Base-by-base conservation (phyloP, 345 rosid species). In the Theobroma cacao region DNA sequence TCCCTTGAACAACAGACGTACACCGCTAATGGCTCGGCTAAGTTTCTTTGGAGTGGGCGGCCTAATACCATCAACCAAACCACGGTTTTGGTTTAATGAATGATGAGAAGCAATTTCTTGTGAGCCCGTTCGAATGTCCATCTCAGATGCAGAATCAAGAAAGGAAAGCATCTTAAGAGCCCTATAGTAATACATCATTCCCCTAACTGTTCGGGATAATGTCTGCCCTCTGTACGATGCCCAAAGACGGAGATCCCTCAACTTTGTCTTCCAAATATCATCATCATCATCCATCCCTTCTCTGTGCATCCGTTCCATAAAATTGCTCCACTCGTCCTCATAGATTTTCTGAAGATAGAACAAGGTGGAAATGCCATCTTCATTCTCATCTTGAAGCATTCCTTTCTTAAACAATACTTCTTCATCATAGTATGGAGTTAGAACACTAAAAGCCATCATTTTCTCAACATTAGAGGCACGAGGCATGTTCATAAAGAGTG, bases 181-280 rank as follows among this genome's bases (percentile, higher is more conserved):
- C 82, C 95, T 88, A 70, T 90, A 89, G 82, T 94, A 93, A 78
- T 94, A 94, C 98, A 94, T 93, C 98, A 94, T 94, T 78, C 94
- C 94, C 79, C 98, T 85, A 31, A 93, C 97, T 0, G 98, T 95
- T 65, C 98, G 94, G 30, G 98, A 92, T 66, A 95, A 84, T 10
- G 98, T 95, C 85, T 95, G 98, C 31, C 98, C 98, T 82, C 98
- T 87, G 79, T 91, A 89, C 45, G 98, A 95, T 48, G 95, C 98
- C 98, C 98, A 95, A 10, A 89, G 90, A 52, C 97, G 97, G 73
- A 95, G 92, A 77, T 93, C 98, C 78, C 91, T 90, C 18, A 87
- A 85, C 86, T 87, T 87, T 18, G 55, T 66, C 36, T 84, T 76
- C 98, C 95, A 95, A 50, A 95, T 88, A 6, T 92, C 98, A 71